These are phyloP conservation scores for Atkinsonella hypoxylon DNA, from an alignment of 2,329 filamentous ascomycete species.

Conservation along the genomic window DNA sequence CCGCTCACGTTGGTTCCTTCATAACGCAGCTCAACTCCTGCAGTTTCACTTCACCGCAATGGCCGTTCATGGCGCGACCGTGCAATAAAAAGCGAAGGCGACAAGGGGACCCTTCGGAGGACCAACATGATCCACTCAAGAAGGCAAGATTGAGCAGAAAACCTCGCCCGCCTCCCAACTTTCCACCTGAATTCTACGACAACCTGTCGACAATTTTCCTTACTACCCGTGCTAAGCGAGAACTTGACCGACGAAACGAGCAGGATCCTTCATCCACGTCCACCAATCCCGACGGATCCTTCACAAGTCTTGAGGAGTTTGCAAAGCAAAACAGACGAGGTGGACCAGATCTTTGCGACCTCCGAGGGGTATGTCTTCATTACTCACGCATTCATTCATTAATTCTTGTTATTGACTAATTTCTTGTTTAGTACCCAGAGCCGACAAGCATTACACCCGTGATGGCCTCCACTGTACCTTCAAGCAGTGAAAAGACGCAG, in stretches of 20 bases:
- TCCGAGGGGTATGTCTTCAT: slow-evolving; percentile 1
- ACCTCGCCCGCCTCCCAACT: background rate
- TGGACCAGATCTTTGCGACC: background rate
- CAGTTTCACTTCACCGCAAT: no score
- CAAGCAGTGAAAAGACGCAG: background rate
- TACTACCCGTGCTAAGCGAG: background rate
- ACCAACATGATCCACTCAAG: background rate
- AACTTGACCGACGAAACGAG: slow-evolving; percentile 2
- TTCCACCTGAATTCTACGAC: slow-evolving; percentile 2
- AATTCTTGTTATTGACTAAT: no score
- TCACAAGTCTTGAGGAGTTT: no score
- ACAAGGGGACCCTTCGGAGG: background rate
- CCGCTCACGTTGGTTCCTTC: no score
- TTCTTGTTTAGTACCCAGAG: background rate
- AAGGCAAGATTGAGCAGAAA: background rate
- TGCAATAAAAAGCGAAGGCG: background rate
- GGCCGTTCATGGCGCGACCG: no score
- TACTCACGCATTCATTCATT: no score
- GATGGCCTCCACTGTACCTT: background rate
- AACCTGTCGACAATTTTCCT: background rate
- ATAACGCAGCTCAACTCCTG: no score
- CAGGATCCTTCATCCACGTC: background rate
- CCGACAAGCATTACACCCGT: background rate
- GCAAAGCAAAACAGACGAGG: no score
- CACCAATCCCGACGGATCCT: background rate